These are phyloP conservation scores for Epichloe sibirici DNA, from an alignment of 2,329 filamentous ascomycete species.

Conservation along the genomic window DNA sequence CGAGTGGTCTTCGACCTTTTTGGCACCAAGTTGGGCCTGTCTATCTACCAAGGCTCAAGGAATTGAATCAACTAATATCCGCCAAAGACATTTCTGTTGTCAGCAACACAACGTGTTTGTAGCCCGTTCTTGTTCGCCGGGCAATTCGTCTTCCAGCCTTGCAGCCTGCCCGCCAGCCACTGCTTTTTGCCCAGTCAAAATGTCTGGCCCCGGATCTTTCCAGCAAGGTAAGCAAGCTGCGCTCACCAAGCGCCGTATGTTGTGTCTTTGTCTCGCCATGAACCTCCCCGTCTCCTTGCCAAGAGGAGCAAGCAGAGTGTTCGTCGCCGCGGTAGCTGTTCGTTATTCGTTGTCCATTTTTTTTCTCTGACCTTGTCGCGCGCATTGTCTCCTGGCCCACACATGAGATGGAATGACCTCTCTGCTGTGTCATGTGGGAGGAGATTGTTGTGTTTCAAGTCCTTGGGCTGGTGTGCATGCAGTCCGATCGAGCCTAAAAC, in stretches of 20 bases:
- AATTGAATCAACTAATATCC: background rate
- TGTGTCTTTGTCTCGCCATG: background rate
- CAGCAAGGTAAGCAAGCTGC: slow-evolving; percentile 8
- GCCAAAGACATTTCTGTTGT: background rate
- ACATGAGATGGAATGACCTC: background rate
- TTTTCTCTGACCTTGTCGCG: background rate
- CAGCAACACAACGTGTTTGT: background rate
- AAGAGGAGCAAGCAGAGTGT: background rate
- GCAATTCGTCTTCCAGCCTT: background rate
- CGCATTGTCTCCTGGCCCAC: slow-evolving; percentile 4
- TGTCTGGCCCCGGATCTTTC: slow-evolving; percentile 8
- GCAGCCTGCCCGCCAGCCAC: background rate
- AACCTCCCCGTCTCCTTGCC: background rate
- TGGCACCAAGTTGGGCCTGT: slow-evolving; percentile 3
- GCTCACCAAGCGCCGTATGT: background rate
- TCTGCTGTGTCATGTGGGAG: slow-evolving; percentile 7
- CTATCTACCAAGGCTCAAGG: background rate
- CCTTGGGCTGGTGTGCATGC: background rate
- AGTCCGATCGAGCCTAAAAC: slow-evolving; percentile 1
- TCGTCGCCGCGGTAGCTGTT: background rate
- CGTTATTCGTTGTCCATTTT: background rate
- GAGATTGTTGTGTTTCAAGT: slow-evolving; percentile 14
- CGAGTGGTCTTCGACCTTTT: background rate
- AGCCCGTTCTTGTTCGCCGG: background rate
- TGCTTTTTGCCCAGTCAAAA: slow-evolving; percentile 4